Base-by-base conservation (phyloP, 2,329 filamentous ascomycete genomes). In the Colletotrichum caudatum region DNA sequence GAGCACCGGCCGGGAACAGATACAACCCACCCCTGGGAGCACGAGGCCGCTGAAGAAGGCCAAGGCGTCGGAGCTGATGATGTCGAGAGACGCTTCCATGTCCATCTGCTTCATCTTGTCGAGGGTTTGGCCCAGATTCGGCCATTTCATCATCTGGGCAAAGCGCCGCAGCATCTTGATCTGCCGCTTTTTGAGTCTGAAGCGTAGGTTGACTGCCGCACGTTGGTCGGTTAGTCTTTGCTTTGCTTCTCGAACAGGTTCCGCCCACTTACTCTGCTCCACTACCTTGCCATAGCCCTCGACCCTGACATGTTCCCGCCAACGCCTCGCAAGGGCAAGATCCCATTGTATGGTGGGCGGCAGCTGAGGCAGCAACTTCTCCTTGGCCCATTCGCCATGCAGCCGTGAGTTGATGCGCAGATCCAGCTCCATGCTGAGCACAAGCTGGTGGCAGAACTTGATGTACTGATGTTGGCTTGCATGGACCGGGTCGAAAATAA, bases 31-130 rank as follows among this genome's bases (percentile, higher is more conserved):
- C 14, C 92, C 92, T 11, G 92, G 92, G 4, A 94, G 81, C 46
- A 94, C 87, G 18, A 94, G 86, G 5, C 92, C 92, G 48, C 90
- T 92, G 77, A 94, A 94, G 82, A 92, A 94, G 8, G 92, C 92
- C 88, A 93, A 91, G 20, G 92, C 88, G 77, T 93, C 91, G 26
- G 91, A 92, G 76, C 90, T 90, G 77, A 91, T 82, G 51, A 86
- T 82, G 73, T 92, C 84, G 64, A 93, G 81, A 18, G 84, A 84
- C 29, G 86, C 85, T 71, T 91, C 88, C 14, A 80, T 81, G 69
- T 92, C 89, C 72, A 86, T 85, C 72, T 91, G 86, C 73, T 86
- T 88, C 65, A 94, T 84, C 57, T 88, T 84, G 53, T 89, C 87
- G 56, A 93, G 84, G 8, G 92, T 90, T 70, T 89, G 88, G 26